Base-by-base conservation (phyloP, 2,329 filamentous ascomycete species). In the Aspergillaceae sp. region DNA sequence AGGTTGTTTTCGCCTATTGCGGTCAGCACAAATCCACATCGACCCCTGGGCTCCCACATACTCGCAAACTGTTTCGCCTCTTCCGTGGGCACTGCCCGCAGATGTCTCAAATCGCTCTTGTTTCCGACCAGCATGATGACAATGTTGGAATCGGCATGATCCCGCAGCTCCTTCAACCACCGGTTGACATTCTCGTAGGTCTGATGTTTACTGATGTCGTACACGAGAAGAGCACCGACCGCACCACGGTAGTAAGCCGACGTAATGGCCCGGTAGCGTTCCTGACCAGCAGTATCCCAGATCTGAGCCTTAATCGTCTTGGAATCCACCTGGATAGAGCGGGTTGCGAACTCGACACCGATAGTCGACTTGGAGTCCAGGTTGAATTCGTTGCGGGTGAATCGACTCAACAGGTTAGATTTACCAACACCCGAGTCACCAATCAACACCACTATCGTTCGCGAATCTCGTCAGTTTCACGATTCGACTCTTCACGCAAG, bases 301-400 rank as follows among this genome's bases (percentile, higher is more conserved):
- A 98, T 98, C 77, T 98, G 92, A 61, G 92, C 92, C 80, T 98
- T 98, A 83, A 98, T 98, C 55, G 92, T 98, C 81, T 98, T 98
- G 66, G 87, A 86, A 74, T 98, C 92, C 64, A 98, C 92, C 74
- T 97, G 91, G 69, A 98, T 98, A 58, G 89, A 96, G 55, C 92
- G 84, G 60, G 92, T 98, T 62, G 94, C 92, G 70, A 98, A 98
- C 75, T 98, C 92, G 71, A 98, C 92, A 63, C 92, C 92, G 74
- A 98, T 98, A 61, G 92, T 98, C 54, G 92, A 97, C 82, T 98
- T 97, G 71, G 91, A 94, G 75, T 98, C 92, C 57, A 97, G 81
- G 75, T 97, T 97, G 85, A 98, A 98, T 75, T 98, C 92, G 73
- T 98, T 97, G 69, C 92, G 89, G 62, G 92, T 97, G 82, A 98